phyloP scores from a whole-genome alignment of 164 flowering plant genomes.

The Sextonia rubra region DNA sequence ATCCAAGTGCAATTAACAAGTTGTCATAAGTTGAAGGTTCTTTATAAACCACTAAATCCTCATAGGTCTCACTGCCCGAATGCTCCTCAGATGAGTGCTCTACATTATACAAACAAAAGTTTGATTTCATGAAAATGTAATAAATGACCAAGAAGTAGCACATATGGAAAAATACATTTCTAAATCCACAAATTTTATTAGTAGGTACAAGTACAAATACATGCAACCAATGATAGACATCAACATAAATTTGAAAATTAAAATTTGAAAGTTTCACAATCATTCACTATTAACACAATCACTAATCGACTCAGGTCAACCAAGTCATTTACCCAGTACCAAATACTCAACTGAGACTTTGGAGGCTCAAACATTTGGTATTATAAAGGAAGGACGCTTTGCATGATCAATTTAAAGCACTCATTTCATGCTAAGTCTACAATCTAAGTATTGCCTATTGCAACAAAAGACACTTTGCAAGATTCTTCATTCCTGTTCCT shows the following conservation, averaged over 20 bases:
- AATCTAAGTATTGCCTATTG: background rate
- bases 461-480: background rate
- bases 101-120: slow-evolving; percentile 5
- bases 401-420: background rate
- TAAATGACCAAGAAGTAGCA: background rate
- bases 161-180: background rate
- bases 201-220: background rate
- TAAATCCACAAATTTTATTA: background rate
- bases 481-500: background rate
- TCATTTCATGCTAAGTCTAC: background rate
- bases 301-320: too few relatives aligned
- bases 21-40: slow-evolving; percentile 44
- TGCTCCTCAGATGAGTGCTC: slow-evolving; percentile 30
- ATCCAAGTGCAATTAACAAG: slow-evolving; percentile 32
- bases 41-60: slow-evolving; percentile 17
- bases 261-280: background rate
- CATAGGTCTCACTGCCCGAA: slow-evolving; percentile 16
- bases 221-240: background rate
- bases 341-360: background rate
- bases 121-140: background rate
- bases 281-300: too few relatives aligned
- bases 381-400: background rate
- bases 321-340: background rate
- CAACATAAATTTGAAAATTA: background rate
- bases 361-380: background rate